Base-by-base conservation (phyloP, 1,139 yeast species). In the Taphrina communis region DNA sequence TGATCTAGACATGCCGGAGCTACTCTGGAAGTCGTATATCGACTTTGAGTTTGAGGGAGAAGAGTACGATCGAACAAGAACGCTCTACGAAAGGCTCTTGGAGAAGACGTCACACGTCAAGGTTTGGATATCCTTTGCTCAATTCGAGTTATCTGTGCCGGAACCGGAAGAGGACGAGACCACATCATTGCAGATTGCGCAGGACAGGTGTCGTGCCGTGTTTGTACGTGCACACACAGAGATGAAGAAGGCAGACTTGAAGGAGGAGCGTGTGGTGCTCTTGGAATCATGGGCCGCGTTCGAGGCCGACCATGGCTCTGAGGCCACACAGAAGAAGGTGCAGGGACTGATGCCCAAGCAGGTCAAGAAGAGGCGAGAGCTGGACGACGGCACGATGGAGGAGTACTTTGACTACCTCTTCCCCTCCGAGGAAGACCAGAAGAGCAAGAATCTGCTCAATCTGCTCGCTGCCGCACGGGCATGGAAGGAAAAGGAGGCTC, bases 221-320 rank as follows among this genome's bases (percentile, higher is more conserved):
- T 90, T 89, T 76, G 81, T 83, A 68, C 78, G 83, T 48, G 95
- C 90, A 0, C 78, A 86, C 68, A 74, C 73, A 2, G 76, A 78
- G 66, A 85, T 83, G 75, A 84, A 83, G 73, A 75, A 76, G 2
- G 70, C 73, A 1, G 75, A 76, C 19, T 76, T 79, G 39, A 79
- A 79, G 21, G 83, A 83, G 48, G 83, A 83, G 44, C 82, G 95
- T 60, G 80, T 84, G 1, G 77, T 81, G 0, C 76, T 92, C 6
- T 79, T 88, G 41, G 88, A 89, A 70, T 86, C 92, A 0, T 86
- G 89, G 83, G 80, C 80, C 62, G 82, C 82, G 68, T 92, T 89
- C 77, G 97, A 92, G 75, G 74, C 78, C 50, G 78, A 78, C 1
- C 86, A 90, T 75, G 97, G 97, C 0, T 78, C 80, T 25, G 77